Percentiles rank a stretch among this genome's conserved stretches.
Evolutionary conservation across 2,329 filamentous ascomycete species (phyloP).

Genomic region (Aspergillus pseudoglaucus): DNA sequence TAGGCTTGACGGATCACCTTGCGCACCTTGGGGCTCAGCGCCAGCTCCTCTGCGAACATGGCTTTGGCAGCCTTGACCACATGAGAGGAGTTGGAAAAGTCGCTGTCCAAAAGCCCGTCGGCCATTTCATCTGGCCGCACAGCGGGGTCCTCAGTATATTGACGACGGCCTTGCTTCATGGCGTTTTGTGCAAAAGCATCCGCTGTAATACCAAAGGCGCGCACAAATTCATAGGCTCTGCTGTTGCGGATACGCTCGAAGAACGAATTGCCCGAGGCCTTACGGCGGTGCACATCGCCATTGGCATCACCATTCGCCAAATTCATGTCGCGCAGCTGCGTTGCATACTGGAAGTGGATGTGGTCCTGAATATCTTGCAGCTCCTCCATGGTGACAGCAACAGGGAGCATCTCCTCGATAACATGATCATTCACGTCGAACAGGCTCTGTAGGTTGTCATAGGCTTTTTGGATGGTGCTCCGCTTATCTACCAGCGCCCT

Average conservation of each 20-base stretch:
- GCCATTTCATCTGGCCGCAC: constrained; percentile 80
- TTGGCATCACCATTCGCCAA: constrained; percentile 54
- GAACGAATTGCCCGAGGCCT: constrained; percentile 71
- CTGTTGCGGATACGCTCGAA: constrained; percentile 80
- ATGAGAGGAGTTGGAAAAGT: constrained; percentile 68
- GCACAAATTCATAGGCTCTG: constrained; percentile 73
- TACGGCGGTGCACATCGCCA: constrained; percentile 65
- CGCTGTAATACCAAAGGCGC: constrained; percentile 81
- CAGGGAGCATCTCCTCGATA: constrained; percentile 73
- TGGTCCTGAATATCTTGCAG: constrained; percentile 96
- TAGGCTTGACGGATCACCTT: constrained; percentile 77
- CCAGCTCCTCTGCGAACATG: constrained; percentile 87
- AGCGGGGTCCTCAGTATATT: constrained; percentile 76
- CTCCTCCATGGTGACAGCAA: constrained; percentile 84
- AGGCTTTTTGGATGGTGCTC: constrained; percentile 73
- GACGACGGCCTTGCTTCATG: constrained; percentile 67
- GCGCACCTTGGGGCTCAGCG: constrained; percentile 79
- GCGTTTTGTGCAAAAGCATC: constrained; percentile 85
- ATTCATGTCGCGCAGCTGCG: constrained; percentile 73
- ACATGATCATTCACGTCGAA: constrained; percentile 63
- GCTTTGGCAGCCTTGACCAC: constrained; percentile 74
- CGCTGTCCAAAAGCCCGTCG: constrained; percentile 64
- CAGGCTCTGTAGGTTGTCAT: constrained; percentile 64
- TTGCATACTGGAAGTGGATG: constrained; percentile 84
- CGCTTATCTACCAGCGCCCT: constrained; percentile 88